A percentile compares a stretch with the other conserved stretches of the same genome.
phyloP scores from a whole-genome alignment of 2,329 filamentous ascomycete genomes.

The Beauveria brongniartii region DNA sequence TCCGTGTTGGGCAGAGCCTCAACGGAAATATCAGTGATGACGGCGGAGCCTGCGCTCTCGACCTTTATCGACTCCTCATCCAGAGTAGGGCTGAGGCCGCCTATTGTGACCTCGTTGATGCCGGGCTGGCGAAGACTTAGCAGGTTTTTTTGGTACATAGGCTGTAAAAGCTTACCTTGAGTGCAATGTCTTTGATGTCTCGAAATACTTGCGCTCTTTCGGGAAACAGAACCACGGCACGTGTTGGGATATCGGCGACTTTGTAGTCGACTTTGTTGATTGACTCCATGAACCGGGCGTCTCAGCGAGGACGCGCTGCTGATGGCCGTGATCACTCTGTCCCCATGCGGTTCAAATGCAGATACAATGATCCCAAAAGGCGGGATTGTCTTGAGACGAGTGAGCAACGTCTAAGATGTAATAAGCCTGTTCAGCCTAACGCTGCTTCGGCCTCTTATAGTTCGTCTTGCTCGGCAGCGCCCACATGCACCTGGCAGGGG shows the following conservation, averaged over 20 bases:
- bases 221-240: slow-evolving; percentile 56
- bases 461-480: not conserved
- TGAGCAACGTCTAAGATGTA: not conserved
- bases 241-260: slow-evolving; percentile 49
- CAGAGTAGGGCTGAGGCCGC: slow-evolving; percentile 46
- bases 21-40: slow-evolving; percentile 54
- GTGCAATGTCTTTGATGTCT: slow-evolving; percentile 44
- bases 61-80: slow-evolving; percentile 54
- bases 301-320: not conserved
- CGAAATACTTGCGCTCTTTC: slow-evolving; percentile 51
- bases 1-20: slow-evolving; percentile 48
- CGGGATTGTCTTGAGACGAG: too few species aligned
- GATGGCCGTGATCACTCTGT: not conserved
- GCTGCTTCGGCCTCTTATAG: not conserved
- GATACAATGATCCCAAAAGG: too few species aligned
- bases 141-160: too few species aligned
- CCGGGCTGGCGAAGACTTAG: slow-evolving; percentile 34
- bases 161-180: not conserved
- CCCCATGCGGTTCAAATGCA: too few species aligned
- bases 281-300: slow-evolving; percentile 27
- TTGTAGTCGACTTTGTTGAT: slow-evolving; percentile 41
- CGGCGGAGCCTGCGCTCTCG: slow-evolving; percentile 46
- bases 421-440: not conserved
- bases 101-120: slow-evolving; percentile 48
- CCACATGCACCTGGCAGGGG: not conserved